phyloP scores from a whole-genome alignment of 768 basidiomycete species.

The Mycena galericulata region DNA sequence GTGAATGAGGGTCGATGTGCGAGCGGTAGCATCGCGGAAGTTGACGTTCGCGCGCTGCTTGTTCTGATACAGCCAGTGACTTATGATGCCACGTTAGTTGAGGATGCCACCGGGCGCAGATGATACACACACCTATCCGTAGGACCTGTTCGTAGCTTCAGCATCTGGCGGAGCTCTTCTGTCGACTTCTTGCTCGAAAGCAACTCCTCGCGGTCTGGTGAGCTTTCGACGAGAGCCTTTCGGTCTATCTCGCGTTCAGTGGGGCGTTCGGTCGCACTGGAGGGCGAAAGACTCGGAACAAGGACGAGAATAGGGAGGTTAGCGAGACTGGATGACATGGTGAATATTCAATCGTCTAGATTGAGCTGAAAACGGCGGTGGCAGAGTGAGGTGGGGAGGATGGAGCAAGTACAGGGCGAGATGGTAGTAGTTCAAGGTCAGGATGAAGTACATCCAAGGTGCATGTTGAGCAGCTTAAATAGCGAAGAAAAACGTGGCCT shows the following conservation, averaged over 20 bases:
- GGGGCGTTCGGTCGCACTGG: constrained; percentile 28
- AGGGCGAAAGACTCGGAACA: constrained; percentile 25
- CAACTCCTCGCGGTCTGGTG: constrained; percentile 51
- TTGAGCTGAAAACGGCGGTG: constrained; percentile 9
- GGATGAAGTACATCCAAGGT: constrained; percentile 14
- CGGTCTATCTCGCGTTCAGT: constrained; percentile 46
- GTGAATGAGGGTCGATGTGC: constrained; percentile 41
- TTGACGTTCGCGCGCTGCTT: constrained; percentile 40
- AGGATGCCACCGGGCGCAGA: neutral
- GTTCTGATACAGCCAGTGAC: constrained; percentile 49
- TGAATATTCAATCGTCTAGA: constrained; percentile 17
- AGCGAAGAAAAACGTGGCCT: neutral
- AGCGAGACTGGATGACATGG: constrained; percentile 24
- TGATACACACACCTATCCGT: constrained; percentile 36
- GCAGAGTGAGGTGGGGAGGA: constrained; percentile 9
- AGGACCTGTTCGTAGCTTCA: constrained; percentile 44
- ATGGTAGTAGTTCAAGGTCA: constrained; percentile 14
- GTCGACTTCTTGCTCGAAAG: constrained; percentile 40
- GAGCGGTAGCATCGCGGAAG: constrained; percentile 41
- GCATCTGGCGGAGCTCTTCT: constrained; percentile 44
- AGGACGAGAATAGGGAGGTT: constrained; percentile 39
- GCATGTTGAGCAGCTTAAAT: constrained; percentile 16
- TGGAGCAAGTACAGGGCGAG: no score
- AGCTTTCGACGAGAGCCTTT: constrained; percentile 42
- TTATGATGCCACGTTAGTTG: constrained; percentile 22